Evolutionary conservation across 345 rosid species (phyloP).

Genomic region (Erysimum cheiranthoides): DNA sequence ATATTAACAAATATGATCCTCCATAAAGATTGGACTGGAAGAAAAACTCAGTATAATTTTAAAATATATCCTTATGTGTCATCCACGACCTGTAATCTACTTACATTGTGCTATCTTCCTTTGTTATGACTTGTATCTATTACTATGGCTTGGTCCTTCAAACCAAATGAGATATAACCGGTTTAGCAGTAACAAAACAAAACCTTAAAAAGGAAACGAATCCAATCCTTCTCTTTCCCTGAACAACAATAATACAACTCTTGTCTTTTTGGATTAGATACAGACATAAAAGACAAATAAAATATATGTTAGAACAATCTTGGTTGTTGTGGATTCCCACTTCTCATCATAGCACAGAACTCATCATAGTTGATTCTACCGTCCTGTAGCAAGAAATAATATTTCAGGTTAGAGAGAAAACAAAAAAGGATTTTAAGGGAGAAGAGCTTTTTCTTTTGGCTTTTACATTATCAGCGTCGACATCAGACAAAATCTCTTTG

Average conservation of each 20-base stretch:
- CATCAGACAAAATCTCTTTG: slow-evolving; percentile 83
- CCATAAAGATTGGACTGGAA: neutral
- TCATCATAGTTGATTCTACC: slow-evolving; percentile 84
- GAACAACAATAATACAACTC: slow-evolving; percentile 8
- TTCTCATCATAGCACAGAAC: slow-evolving; percentile 83
- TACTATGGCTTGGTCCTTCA: neutral
- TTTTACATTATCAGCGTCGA: slow-evolving; percentile 76
- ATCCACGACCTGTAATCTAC: slow-evolving; percentile 8
- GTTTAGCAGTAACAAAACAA: slow-evolving; percentile 1
- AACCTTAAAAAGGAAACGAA: neutral
- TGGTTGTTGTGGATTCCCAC: slow-evolving; percentile 62
- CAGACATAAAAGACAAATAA: neutral
- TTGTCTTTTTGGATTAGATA: slow-evolving; percentile 5
- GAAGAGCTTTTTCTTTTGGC: slow-evolving; percentile 10
- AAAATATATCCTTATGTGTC: neutral
- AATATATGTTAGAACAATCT: slow-evolving; percentile 45
- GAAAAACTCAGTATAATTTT: neutral
- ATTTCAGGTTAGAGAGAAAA: neutral
- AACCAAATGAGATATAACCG: neutral
- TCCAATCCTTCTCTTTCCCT: neutral
- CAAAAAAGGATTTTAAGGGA: neutral
- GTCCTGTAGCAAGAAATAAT: slow-evolving; percentile 52
- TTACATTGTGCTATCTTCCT: slow-evolving; percentile 8
- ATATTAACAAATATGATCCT: slow-evolving; percentile 14
- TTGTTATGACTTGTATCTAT: neutral